Evolutionary conservation across 164 flowering plant species (phyloP).

Genomic region (Vitis labrusca): DNA sequence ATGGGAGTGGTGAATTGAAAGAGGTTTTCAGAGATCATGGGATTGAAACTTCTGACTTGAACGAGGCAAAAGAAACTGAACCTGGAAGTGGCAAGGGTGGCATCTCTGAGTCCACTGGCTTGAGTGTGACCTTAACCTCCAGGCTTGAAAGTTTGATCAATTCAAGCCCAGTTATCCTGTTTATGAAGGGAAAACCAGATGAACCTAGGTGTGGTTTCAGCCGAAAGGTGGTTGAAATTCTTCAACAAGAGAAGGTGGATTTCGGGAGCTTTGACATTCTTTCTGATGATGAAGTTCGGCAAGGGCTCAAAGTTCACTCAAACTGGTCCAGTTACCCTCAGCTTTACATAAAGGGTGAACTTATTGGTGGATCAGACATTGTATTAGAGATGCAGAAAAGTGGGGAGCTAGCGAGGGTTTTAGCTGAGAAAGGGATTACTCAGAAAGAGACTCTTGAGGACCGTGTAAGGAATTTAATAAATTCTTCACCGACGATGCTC

Average conservation of each 20-base stretch:
- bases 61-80: conserved; percentile 23
- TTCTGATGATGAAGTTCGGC: conserved; percentile 83
- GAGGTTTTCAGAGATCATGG: conserved; percentile 74
- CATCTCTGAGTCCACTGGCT: conserved; percentile 55
- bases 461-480: conserved; percentile 52
- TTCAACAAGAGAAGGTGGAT: conserved; percentile 65
- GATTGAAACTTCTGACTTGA: conserved; percentile 24
- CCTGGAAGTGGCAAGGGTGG: conserved; percentile 44
- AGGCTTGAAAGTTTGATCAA: conserved; percentile 53
- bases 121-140: conserved; percentile 46
- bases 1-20: conserved; percentile 80
- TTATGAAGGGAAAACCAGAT: conserved; percentile 90
- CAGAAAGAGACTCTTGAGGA: conserved; percentile 58
- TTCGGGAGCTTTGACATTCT: conserved; percentile 81
- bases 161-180: conserved; percentile 74
- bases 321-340: conserved; percentile 99
- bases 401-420: conserved; percentile 69
- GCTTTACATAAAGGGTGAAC: conserved; percentile 79
- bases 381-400: conserved; percentile 93
- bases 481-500: conserved; percentile 73
- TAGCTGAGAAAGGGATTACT: conserved; percentile 63
- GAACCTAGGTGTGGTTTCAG: conserved; percentile 94
- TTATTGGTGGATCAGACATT: conserved; percentile 93
- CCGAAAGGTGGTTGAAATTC: conserved; percentile 85
- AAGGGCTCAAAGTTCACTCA: conserved; percentile 86